Conservation (phyloP, 148 eudicot genomes). For the Chenopodium berlandieri region DNA sequence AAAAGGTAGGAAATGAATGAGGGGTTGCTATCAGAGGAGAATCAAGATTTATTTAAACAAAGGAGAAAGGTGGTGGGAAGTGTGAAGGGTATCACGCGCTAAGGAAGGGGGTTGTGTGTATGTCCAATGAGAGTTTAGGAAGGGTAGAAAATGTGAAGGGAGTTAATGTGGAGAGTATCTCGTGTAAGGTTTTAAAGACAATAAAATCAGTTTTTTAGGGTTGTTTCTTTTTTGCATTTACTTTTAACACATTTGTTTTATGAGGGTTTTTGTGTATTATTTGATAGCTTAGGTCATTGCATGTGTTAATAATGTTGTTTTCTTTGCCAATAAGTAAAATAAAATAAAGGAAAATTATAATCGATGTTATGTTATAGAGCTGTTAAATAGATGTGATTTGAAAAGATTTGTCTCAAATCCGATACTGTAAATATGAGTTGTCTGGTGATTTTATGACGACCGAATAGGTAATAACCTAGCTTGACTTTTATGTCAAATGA, state of each 20-base stretch:
- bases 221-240: neutral
- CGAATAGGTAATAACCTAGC: no score
- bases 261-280: no score
- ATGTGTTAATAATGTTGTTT: no score
- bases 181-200: conserved; percentile 8
- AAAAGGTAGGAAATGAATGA: neutral
- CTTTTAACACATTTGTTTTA: neutral
- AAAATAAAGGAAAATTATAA: no score
- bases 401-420: no score
- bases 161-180: neutral
- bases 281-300: no score
- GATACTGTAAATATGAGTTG: no score
- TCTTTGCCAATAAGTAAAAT: no score
- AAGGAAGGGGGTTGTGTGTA: neutral
- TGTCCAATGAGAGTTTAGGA: neutral
- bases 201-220: neutral
- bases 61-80: neutral
- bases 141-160: conserved; percentile 11
- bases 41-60: neutral
- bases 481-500: no score
- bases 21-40: neutral
- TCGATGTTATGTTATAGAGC: no score
- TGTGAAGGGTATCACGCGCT: conserved; percentile 2
- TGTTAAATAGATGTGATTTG: no score
- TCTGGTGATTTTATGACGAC: no score